A percentile compares a stretch with the other conserved stretches of the same genome.
Evolutionary conservation across 495 filamentous ascomycete genomes (phyloP).

Genomic region (Hypoxylon perforatum): DNA sequence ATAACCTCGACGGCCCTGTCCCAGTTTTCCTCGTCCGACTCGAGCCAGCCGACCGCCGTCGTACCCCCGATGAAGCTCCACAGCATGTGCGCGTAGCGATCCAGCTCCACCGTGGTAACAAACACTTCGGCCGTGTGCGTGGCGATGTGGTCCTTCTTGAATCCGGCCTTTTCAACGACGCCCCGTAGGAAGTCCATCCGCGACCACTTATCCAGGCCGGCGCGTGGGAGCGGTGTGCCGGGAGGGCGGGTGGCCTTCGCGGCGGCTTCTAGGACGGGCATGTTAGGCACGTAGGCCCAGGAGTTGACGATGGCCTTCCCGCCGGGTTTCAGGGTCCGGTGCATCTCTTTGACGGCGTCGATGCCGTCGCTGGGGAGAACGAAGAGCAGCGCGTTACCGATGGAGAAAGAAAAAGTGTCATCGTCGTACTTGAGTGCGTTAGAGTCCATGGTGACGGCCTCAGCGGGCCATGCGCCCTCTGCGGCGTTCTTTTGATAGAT

Average conservation of each 20-base stretch:
- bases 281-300: slow-evolving; percentile 15
- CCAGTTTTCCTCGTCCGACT: slow-evolving; percentile 36
- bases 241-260: slow-evolving; percentile 17
- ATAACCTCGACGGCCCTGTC: slow-evolving; percentile 31
- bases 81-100: slow-evolving; percentile 18
- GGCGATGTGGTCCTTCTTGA: slow-evolving; percentile 20
- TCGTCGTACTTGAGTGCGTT: slow-evolving; percentile 27
- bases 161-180: slow-evolving; percentile 25
- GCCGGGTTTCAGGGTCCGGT: slow-evolving; percentile 32
- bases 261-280: slow-evolving; percentile 10
- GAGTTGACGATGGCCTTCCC: slow-evolving; percentile 29
- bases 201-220: slow-evolving; percentile 21
- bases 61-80: slow-evolving; percentile 37
- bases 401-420: slow-evolving; percentile 21
- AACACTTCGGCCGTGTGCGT: neutral
- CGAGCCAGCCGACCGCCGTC: slow-evolving; percentile 21
- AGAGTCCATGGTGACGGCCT: slow-evolving; percentile 27
- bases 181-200: slow-evolving; percentile 2
- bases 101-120: slow-evolving; percentile 11
- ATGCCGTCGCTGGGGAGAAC: slow-evolving; percentile 29
- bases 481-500: slow-evolving; percentile 18
- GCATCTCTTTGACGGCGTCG: slow-evolving; percentile 29
- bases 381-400: slow-evolving; percentile 32
- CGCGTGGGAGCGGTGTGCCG: slow-evolving; percentile 17
- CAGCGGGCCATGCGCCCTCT: slow-evolving; percentile 22